Base-by-base conservation (phyloP, 805 yeast species). In the Tetrapisispora nanseiensis region DNA sequence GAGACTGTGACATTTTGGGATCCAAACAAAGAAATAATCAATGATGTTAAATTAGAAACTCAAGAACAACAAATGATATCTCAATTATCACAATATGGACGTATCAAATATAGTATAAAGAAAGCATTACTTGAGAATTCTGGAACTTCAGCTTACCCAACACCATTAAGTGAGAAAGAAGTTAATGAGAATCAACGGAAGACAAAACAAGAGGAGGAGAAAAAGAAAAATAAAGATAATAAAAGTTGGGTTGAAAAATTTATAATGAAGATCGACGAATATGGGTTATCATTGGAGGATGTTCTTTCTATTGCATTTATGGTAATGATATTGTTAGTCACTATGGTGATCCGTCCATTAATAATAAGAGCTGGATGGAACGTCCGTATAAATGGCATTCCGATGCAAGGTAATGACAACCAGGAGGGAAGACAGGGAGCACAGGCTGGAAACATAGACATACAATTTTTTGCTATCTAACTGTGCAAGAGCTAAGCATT, bases 401-500 rank as follows among this genome's bases (percentile, higher is more conserved):
- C 41, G 9, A 18, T 44, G 4, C 33, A 38, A 35, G 32, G 29
- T 8, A 34, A 35, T 19, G 43, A 39, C 26, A 35, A 34, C 27
- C 45, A 34, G 29, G 15, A 37, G 33, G 42, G 33, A 27, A 29
- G 10, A 13, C 38, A 28, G 10, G 28, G 31, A 36, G 30, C 20
- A 2, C 35, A 37, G 31, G 28, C 32, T 7, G 51, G 55, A 7
- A 51, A 52, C 40, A 48, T 56, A 16, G 51, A 56, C 21, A 42
- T 56, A 8, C 59, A 56, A 33, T 34, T 56, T n/a, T 52, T 56
- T 26, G 61, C 61, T 18, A 54, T 56, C 21, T 56, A 39, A 22
- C n/a, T 18, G 16, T 10, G 16, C 18, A n/a, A 29, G n/a, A 29
- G 31, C 16, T 5, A 29, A n/a, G n/a, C n/a, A n/a, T n/a, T n/a